Conservation (phyloP, 116 monocot species). For the Trichopus zeylanicus region DNA sequence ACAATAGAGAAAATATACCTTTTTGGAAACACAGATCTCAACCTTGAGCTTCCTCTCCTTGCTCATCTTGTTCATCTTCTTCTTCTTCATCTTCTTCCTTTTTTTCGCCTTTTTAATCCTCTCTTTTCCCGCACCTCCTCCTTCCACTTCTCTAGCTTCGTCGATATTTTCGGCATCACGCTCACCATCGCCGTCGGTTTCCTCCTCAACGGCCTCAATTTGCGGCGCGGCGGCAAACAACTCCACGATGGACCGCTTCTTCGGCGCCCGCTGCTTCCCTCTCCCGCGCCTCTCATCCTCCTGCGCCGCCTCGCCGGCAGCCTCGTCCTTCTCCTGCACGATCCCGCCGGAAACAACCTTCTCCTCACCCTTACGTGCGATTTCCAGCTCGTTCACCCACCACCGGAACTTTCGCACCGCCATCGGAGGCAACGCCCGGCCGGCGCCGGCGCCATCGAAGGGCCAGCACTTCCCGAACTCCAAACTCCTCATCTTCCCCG, state of each 20-base stretch:
- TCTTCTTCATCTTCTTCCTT: neutral
- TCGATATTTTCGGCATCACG: neutral
- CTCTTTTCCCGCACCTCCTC: neutral
- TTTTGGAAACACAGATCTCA: slow-evolving; percentile 9
- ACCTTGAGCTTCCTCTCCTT: slow-evolving; percentile 16
- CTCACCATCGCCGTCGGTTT: neutral
- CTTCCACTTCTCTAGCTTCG: neutral
- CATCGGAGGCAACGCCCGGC: slow-evolving; percentile 25
- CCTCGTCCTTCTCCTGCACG: slow-evolving; percentile 3
- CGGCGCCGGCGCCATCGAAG: slow-evolving; percentile 10
- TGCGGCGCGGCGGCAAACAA: slow-evolving; percentile 53
- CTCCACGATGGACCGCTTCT: slow-evolving; percentile 64
- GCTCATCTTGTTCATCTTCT: slow-evolving; percentile 9
- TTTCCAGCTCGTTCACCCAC: slow-evolving; percentile 40
- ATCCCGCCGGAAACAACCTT: neutral
- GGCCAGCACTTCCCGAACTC: slow-evolving; percentile 38
- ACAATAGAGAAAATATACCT: slow-evolving; percentile 10
- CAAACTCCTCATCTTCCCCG: slow-evolving; percentile 25
- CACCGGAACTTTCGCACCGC: slow-evolving; percentile 27
- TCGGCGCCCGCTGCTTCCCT: slow-evolving; percentile 15
- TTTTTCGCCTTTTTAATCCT: neutral
- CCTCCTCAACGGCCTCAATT: slow-evolving; percentile 15
- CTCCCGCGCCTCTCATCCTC: slow-evolving; percentile 5
- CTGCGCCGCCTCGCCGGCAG: neutral
- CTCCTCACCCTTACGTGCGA: neutral